Evolutionary conservation across 306 rosid species (phyloP), one percentile per base, ranked within the genome.

Genomic region (Lupinus albus): DNA sequence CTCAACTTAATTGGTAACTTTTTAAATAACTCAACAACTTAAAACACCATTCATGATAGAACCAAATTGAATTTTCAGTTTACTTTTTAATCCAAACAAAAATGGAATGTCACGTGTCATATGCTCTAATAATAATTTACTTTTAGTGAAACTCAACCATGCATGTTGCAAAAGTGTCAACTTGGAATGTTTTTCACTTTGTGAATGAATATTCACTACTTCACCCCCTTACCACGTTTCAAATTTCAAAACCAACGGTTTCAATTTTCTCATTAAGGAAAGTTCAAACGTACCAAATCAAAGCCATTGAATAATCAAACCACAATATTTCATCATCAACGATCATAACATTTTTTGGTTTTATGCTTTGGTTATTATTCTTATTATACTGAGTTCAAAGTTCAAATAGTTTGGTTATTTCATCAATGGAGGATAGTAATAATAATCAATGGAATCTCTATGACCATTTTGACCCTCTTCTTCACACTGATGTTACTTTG

Each of bases 211-310:
- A 12, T 28, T 6, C 17, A 1, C 8, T 5, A 5, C 11, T 68
- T 7, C 42, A 60, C 78, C 94, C 88, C 87, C 84, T 61, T 70
- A 9, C 12, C 18, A 21, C 60, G 47, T 62, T 88, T 86, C 82
- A 85, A 86, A 88, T 39, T 84, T 88, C 81, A 76, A 80, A 72
- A 32, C 17, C 79, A 88, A 88, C 91, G 86, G 89, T 80, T 87
- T 3, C n/a, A 63, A 33, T 11, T 63, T 60, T 67, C 44, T 67
- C 44, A 56, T 44, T 50, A 71, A 68, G 76, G 77, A 8, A 65
- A 25, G 74, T 65, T 64, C 71, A 71, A 62, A 68, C 75, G 0
- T 55, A 64, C 75, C 14, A 74, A 84, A 76, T 70, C 58, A 67
- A 78, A 67, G 66, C 64, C 64, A 62, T 60, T 55, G 36, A 45